Evolutionary conservation across 169 alveolate species (phyloP).

Genomic region (Cryptosporidium bovis): DNA sequence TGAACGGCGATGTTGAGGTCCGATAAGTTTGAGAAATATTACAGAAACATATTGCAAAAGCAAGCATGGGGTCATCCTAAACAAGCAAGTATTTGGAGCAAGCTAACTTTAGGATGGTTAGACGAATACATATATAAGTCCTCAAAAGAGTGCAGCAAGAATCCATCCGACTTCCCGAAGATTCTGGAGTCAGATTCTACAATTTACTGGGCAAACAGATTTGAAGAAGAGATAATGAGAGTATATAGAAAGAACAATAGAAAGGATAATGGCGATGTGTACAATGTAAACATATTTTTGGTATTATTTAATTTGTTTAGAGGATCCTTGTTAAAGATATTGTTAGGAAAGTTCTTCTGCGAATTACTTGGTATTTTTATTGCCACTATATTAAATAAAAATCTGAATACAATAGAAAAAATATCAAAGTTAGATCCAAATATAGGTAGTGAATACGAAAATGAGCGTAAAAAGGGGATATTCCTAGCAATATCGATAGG

Average conservation of each 20-base stretch:
- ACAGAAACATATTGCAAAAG: neutral
- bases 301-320: constrained; percentile 49
- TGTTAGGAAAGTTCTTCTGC: constrained; percentile 37
- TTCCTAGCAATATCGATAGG: constrained; percentile 21
- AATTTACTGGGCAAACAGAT: constrained; percentile 41
- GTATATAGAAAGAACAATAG: constrained; percentile 7
- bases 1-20: no score
- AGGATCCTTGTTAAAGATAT: constrained; percentile 27
- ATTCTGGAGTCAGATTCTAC: constrained; percentile 56
- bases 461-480: constrained; percentile 11
- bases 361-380: constrained; percentile 47
- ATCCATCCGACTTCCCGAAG: constrained; percentile 63
- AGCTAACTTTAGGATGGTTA: constrained; percentile 59
- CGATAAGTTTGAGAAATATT: neutral
- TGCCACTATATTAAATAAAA: constrained; percentile 11
- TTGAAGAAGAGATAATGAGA: constrained; percentile 56
- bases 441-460: constrained; percentile 2
- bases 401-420: constrained; percentile 21
- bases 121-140: constrained; percentile 32
- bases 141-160: neutral
- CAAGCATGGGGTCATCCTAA: constrained; percentile 68
- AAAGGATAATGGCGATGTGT: neutral
- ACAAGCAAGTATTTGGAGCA: constrained; percentile 57
- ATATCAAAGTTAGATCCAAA: neutral
- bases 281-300: constrained; percentile 33